Conservation (phyloP, 192 early-diverging fungal species). For the Umbelopsis sp. region DNA sequence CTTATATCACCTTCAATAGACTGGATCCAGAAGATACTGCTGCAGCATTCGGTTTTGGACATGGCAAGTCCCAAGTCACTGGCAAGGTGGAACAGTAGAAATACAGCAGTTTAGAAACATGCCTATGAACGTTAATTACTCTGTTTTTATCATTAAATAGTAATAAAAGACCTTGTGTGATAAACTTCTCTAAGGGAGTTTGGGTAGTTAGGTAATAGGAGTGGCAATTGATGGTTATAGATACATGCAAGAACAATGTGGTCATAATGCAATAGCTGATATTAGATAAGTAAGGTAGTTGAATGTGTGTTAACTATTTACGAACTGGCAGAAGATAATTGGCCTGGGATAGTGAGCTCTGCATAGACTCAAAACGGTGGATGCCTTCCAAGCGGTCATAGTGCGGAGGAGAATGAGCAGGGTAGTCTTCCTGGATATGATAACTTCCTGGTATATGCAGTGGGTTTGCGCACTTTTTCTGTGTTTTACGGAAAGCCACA, state of each 20-base stretch:
- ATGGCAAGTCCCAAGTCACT: conserved; percentile 50
- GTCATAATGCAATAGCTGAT: neutral
- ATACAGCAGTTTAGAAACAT: neutral
- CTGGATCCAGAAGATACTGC: conserved; percentile 46
- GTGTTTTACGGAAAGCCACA: conserved; percentile 18
- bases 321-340: neutral
- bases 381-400: conserved; percentile 10
- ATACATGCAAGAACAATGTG: neutral
- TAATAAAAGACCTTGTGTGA: too few relatives aligned
- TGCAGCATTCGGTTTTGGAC: conserved; percentile 51
- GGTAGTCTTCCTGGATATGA: neutral
- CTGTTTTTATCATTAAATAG: too few relatives aligned
- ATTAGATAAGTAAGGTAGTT: neutral
- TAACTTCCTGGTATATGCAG: neutral
- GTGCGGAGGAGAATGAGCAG: neutral
- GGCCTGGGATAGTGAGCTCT: neutral
- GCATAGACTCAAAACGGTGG: neutral
- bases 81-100: conserved; percentile 38
- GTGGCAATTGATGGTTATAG: neutral
- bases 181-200: too few relatives aligned
- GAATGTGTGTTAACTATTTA: neutral
- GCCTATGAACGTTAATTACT: neutral
- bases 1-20: conserved; percentile 18
- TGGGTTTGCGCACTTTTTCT: neutral
- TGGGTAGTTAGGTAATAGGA: neutral